These are phyloP conservation scores for Cercospora sojina DNA, from an alignment of 2,329 filamentous ascomycete species.

Conservation along the genomic window DNA sequence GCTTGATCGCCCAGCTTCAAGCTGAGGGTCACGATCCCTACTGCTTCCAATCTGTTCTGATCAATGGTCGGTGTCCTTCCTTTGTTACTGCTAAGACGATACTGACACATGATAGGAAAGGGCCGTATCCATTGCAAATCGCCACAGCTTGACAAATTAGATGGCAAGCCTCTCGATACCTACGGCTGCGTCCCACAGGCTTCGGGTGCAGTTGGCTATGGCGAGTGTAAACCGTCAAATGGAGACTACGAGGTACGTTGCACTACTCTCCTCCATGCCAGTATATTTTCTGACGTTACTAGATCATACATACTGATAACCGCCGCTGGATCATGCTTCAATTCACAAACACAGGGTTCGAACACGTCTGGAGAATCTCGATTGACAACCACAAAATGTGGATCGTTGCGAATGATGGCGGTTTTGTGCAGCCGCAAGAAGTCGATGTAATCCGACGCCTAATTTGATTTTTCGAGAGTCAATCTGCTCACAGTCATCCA, in stretches of 20 bases:
- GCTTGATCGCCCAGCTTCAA: conserved; percentile 24
- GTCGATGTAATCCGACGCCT: conserved; percentile 7
- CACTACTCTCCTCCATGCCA: not conserved
- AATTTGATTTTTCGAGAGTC: not conserved
- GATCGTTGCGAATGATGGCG: conserved; percentile 26
- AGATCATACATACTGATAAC: conserved; percentile 23
- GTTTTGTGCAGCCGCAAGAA: conserved; percentile 24
- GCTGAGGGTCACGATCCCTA: conserved; percentile 25
- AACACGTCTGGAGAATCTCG: conserved; percentile 24
- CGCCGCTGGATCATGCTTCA: conserved; percentile 25
- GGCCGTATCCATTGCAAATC: conserved; percentile 25
- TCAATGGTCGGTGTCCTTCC: conserved; percentile 14
- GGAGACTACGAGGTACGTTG: conserved; percentile 10
- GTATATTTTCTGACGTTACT: not conserved
- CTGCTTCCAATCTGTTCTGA: conserved; percentile 23
- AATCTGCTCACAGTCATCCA: not conserved
- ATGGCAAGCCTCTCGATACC: conserved; percentile 19
- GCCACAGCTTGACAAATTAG: conserved; percentile 13
- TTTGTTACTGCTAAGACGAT: too few relatives aligned
- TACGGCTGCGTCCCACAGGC: conserved; percentile 21
- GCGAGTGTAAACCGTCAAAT: conserved; percentile 17
- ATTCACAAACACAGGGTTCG: conserved; percentile 22
- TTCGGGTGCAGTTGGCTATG: conserved; percentile 20
- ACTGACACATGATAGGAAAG: conserved; percentile 5
- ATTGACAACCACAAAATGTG: conserved; percentile 26